Evolutionary conservation across 345 rosid genomes (phyloP), one percentile per base, ranked within the genome.

Genomic region (Linum tenue): DNA sequence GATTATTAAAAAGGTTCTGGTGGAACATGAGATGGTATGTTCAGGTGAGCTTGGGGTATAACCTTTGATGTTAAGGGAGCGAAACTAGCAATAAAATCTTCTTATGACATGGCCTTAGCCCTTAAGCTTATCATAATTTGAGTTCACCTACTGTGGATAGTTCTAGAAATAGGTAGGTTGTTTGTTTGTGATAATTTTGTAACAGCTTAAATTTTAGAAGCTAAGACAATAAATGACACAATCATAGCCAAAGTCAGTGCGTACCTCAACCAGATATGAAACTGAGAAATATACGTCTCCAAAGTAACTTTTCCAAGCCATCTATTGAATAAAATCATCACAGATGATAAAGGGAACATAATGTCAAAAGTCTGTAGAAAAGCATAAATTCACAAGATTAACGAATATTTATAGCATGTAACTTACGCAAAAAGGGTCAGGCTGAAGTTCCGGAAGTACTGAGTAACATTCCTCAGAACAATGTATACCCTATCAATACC

Each of bases 351-450:
- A 36, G 5, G 56, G 7, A 41, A 14, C 36, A 16, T 7, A 31
- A 14, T 65, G 31, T 15, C 42, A 62, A 22, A 41, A 48, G 64
- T 43, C 53, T 55, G 60, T 5, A 10, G 5, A 36, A 22, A 60
- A 37, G 42, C 6, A 64, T 61, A 39, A 37, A 5, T 3, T 53
- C 16, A 43, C 39, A 70, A 69, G 59, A 63, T 44, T 61, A 4
- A 60, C 38, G 7, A 69, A 58, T 7, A 37, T 16, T 43, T 48
- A 35, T 43, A 5, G 51, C 64, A 48, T 38, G 65, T 44, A 60
- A 78, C 97, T 86, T 80, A 94, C 99, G 91, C 97, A 56, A 94
- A 80, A 70, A 94, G 96, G 53, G 97, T 90, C 76, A 94, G 79
- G 55, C 85, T 79, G 84, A 86, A 94, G 82, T 89, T 74, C 35